Conservation (phyloP, 208 protist genomes). For the Trypanosoma caninum region DNA sequence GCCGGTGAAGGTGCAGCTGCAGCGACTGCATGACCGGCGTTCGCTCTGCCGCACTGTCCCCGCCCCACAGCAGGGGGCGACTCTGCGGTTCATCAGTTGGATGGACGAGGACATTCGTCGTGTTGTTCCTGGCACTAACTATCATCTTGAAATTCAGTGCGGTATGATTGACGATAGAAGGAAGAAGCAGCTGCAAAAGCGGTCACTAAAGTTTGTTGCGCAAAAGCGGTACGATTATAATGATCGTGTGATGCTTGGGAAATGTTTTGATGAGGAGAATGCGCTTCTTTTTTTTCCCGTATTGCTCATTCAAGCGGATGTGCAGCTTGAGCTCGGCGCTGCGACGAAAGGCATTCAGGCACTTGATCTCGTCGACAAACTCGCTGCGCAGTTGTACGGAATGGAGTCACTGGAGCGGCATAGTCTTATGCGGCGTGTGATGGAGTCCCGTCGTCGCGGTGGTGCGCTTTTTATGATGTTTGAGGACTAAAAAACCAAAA, state of each 20-base stretch:
- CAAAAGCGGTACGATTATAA: constrained; percentile 21
- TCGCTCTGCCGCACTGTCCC: constrained; percentile 12
- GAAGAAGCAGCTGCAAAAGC: constrained; percentile 19
- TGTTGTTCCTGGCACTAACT: constrained; percentile 22
- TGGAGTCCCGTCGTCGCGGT: constrained; percentile 20
- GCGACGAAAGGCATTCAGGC: constrained; percentile 26
- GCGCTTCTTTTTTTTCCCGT: constrained; percentile 23
- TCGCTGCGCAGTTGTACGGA: constrained; percentile 24
- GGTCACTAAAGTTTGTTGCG: constrained; percentile 2
- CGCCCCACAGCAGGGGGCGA: constrained; percentile 11
- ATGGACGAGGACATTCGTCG: constrained; percentile 23
- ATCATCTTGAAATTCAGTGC: constrained; percentile 17
- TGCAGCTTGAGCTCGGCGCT: constrained; percentile 26
- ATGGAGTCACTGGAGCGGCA: constrained; percentile 17
- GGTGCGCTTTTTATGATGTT: constrained; percentile 31
- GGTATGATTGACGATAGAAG: constrained; percentile 16
- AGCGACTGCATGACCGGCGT: constrained; percentile 10
- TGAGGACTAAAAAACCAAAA: constrained; percentile 18
- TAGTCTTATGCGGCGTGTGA: constrained; percentile 23
- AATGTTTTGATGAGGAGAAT: constrained; percentile 28
- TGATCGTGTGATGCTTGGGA: constrained; percentile 14
- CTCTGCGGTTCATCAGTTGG: constrained; percentile 15
- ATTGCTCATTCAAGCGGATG: constrained; percentile 21
- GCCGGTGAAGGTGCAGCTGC: constrained; percentile 8
- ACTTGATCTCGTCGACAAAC: constrained; percentile 21